phyloP scores from a whole-genome alignment of 805 yeast genomes.

The Saccharomyces kudriavzevii region DNA sequence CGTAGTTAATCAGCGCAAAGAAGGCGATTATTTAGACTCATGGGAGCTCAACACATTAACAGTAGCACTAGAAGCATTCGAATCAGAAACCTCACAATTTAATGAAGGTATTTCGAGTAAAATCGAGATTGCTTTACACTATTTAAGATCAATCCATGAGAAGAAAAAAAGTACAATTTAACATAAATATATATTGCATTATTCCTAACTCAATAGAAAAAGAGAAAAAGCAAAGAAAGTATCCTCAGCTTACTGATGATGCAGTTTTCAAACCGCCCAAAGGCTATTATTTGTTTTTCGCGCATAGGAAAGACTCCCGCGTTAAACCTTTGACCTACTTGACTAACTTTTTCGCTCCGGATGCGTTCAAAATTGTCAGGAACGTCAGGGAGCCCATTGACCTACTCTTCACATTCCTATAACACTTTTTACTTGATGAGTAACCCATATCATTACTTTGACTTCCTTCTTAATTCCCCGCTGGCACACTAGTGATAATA shows the following conservation, averaged over 20 bases:
- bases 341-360: too few species aligned
- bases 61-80: conserved; percentile 4
- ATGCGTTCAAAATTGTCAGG: too few species aligned
- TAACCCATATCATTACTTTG: too few species aligned
- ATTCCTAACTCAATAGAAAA: not conserved
- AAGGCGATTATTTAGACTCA: conserved; percentile 1
- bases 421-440: too few species aligned
- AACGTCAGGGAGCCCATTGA: too few species aligned
- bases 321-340: not conserved
- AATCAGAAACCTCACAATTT: conserved; percentile 4
- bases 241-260: not conserved
- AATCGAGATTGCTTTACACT: conserved; percentile 4
- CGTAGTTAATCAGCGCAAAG: conserved; percentile 1
- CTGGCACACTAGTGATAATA: too few species aligned
- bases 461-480: too few species aligned
- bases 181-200: not conserved
- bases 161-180: not conserved
- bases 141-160: conserved; percentile 2
- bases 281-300: not conserved
- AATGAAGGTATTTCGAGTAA: conserved; percentile 12
- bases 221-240: not conserved
- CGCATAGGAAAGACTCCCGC: too few species aligned
- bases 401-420: too few species aligned
- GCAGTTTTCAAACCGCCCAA: not conserved
- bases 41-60: not conserved